Conservation (phyloP, 2,329 filamentous ascomycete genomes). For the Neonectria magnoliae region DNA sequence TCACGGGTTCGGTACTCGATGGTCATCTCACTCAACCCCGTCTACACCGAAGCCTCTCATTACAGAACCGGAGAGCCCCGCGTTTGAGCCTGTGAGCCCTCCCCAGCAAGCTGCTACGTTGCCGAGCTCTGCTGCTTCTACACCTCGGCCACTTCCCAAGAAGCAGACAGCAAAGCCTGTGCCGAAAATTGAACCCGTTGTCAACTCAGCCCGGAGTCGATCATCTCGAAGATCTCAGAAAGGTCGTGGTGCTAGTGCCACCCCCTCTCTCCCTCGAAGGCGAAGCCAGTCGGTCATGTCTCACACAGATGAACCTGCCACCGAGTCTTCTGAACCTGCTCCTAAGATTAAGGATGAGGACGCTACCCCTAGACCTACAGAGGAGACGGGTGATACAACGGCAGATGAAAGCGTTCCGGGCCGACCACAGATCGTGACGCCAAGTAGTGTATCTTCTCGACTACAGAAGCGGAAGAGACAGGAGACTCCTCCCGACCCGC, state of each 20-base stretch:
- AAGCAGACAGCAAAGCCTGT: slow-evolving; percentile 48
- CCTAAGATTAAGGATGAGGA: slow-evolving; percentile 69
- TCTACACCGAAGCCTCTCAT: slow-evolving; percentile 62
- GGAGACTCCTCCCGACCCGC: slow-evolving; percentile 57
- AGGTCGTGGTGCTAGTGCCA: slow-evolving; percentile 47
- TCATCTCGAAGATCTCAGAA: slow-evolving; percentile 51
- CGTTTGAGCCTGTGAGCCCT: slow-evolving; percentile 69
- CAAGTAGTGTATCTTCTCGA: slow-evolving; percentile 51
- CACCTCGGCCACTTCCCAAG: slow-evolving; percentile 40
- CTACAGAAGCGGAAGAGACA: slow-evolving; percentile 67
- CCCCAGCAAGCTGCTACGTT: slow-evolving; percentile 53
- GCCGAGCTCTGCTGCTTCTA: slow-evolving; percentile 45
- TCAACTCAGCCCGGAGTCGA: slow-evolving; percentile 46
- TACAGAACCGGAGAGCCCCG: slow-evolving; percentile 60
- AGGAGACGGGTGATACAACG: slow-evolving; percentile 66
- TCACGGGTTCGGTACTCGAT: slow-evolving; percentile 64
- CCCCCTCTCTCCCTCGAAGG: slow-evolving; percentile 48
- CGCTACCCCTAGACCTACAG: slow-evolving; percentile 62
- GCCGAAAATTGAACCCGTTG: slow-evolving; percentile 36
- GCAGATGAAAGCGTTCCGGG: slow-evolving; percentile 62
- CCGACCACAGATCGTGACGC: slow-evolving; percentile 50
- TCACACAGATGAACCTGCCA: slow-evolving; percentile 59
- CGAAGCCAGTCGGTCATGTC: slow-evolving; percentile 59
- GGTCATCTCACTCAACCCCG: slow-evolving; percentile 66
- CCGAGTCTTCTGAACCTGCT: slow-evolving; percentile 52